Base-by-base conservation (phyloP, 2,329 filamentous ascomycete species). In the Thielaviopsis musarum region DNA sequence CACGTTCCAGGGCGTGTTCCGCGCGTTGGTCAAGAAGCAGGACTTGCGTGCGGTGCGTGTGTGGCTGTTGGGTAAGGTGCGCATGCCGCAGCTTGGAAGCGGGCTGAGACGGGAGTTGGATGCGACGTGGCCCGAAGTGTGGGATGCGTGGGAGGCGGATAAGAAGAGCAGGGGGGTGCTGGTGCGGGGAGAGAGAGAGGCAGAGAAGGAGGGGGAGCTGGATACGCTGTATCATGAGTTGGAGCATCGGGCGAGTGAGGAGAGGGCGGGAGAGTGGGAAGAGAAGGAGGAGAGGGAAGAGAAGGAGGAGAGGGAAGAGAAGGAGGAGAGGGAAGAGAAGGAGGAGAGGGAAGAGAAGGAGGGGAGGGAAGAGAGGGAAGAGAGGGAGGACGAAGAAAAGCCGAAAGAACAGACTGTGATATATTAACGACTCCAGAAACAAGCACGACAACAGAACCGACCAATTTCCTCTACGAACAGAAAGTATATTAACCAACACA, bases 1-100 rank as follows among this genome's bases (percentile, higher is more conserved):
- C 17, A 64, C 65, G 7, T 56, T 65, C 13, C 56, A 60, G 13
- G 61, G 62, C 45, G 56, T 65, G 12, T 61, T 59, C 30, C 48
- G 60, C 21, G 24, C 51, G 2, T 17, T 61, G 0, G 6, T 61
- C 15, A 24, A 45, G 21, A 30, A 22, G 17, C 57, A 57, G 1
- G 60, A 61, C 24, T 17, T 52, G 2, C 57, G 60, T 12, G 56
- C 53, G 1, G 38, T 52, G 3, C 54, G 48, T 15, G 54, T 61
- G 4, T 52, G 56, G 24, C 30, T 41, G n/a, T 19, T 57, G 2
- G 60, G 60, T 5, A 58, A 57, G 34, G 21, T 21, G 38, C 54
- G 60, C 48, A 61, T 61, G 60, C 17, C 41, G 7, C 53, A 38
- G 34, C 49, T 61, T 5, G 60, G 57, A 5, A 34, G 57, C 2